phyloP scores from a whole-genome alignment of 768 basidiomycete species.

The Termitomyces sp. region DNA sequence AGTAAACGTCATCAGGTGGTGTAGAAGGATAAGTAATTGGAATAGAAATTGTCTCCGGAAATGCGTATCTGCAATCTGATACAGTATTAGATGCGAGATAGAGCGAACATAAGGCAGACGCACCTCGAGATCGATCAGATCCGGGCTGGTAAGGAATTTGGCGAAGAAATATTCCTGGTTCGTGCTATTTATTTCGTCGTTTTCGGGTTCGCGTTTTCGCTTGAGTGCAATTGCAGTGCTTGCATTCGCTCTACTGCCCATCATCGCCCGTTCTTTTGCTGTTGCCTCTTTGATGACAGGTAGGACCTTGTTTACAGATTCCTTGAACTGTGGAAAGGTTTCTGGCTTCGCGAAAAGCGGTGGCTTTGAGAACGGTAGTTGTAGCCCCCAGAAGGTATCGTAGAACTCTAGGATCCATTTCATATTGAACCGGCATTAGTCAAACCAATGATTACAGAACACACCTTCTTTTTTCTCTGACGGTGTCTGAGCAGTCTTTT shows the following conservation, averaged over 20 bases:
- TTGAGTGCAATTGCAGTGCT: slow-evolving; percentile 42
- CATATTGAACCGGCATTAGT: not conserved
- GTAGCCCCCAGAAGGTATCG: slow-evolving; percentile 86
- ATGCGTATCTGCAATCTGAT: slow-evolving; percentile 81
- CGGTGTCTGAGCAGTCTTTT: slow-evolving; percentile 25
- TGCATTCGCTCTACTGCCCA: slow-evolving; percentile 61
- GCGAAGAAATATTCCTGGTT: slow-evolving; percentile 81
- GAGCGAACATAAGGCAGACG: slow-evolving; percentile 13
- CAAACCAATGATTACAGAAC: not conserved
- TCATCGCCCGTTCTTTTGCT: slow-evolving; percentile 83
- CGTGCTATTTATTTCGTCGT: slow-evolving; percentile 49
- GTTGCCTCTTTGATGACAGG: slow-evolving; percentile 84
- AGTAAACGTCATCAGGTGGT: slow-evolving; percentile 74
- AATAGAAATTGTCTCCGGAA: slow-evolving; percentile 94
- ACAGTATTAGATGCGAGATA: slow-evolving; percentile 2
- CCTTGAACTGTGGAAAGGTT: slow-evolving; percentile 63
- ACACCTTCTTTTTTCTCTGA: slow-evolving; percentile 65
- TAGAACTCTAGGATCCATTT: slow-evolving; percentile 60
- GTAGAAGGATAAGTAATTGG: slow-evolving; percentile 76
- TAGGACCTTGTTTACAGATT: slow-evolving; percentile 67
- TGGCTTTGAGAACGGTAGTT: slow-evolving; percentile 82
- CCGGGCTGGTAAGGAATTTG: slow-evolving; percentile 87
- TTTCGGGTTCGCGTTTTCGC: slow-evolving; percentile 62
- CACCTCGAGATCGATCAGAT: slow-evolving; percentile 86
- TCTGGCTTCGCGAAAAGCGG: slow-evolving; percentile 57